Evolutionary conservation across 202 grass and related monocot species (phyloP), one percentile per base, ranked within the genome.

Genomic region (Tripidium arundinaceum): DNA sequence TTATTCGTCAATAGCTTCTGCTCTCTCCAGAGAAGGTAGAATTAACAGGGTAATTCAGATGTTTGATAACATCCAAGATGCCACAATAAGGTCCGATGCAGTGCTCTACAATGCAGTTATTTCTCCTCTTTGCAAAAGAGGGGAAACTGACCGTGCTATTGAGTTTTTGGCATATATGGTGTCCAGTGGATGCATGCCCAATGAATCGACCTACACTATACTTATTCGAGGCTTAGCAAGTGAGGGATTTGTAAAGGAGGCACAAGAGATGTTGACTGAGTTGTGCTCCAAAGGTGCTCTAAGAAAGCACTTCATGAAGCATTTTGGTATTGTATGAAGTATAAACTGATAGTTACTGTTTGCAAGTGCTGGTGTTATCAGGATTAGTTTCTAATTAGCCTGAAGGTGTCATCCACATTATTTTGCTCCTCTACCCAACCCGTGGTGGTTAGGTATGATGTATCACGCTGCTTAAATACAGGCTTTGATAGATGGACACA

Each of bases 111-210:
- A 91, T 68, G 89, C 83, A 46, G 77, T 86, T 59, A 90, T 91
- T 67, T 86, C 89, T 83, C 87, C 83, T 0, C 91, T 94, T 58
- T 94, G 91, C 52, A 94, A 90, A 88, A 75, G 73, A 45, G 65
- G 83, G 86, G 86, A 86, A 80, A 86, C 86, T 11, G 85, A 84
- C 34, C 72, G 77, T 34, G 86, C 91, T 75, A 91, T 94, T 62
- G 86, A 86, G 26, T 86, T 93, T 68, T 71, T 94, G 71, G 72
- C 77, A 41, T 86, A 86, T 83, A 94, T 94, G 91, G 80, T 94
- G 38, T 88, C 80, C 3, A 89, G 66, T 78, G 83, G 88, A 6
- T 88, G 83, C 38, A 84, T 89, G 83, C 91, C 91, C 54, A 94
- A 85, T 4, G 91, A 91, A 88, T 84, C 88, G 0, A 90, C 91